Evolutionary conservation across 768 basidiomycete species (phyloP), one percentile per base, ranked within the genome.

Genomic region (Auricularia auricula-judae): DNA sequence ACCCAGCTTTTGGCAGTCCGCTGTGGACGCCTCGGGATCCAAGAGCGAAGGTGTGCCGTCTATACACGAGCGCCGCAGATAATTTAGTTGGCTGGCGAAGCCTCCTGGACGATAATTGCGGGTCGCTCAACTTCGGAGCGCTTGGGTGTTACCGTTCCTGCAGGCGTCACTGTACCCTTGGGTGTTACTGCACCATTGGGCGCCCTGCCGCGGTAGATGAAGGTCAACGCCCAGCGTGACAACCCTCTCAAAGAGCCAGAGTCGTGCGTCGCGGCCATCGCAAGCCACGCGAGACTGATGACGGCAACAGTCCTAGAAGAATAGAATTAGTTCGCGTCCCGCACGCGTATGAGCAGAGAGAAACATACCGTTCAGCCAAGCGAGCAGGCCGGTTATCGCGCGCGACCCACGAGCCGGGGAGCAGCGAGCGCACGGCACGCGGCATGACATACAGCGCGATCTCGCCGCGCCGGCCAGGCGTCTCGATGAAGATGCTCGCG

Each of bases 371-470:
- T 74, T 91, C 89, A 7, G 74, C 72, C 56, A 80, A 64, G 43
- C 73, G 76, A 7, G 78, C 74, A n/a, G 75, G 74, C 14, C 66
- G 69, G 42, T 76, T 77, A 2, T 79, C 75, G 60, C 77, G 80
- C 65, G 76, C 78, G 29, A 84, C 58, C 82, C 84, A 86, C 3
- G 69, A 70, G 65, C 82, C 75, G 1, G 88, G 81, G n/a, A 91
- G 71, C 62, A 78, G 83, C 0, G 89, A 79, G 54, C 86, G 77
- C 36, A 91, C 66, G 12, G 88, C 89, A 63, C 82, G 78, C 2
- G 90, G 89, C 3, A 91, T 75, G 62, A 91, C 89, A 69, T 91
- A 91, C 36, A 91, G 72, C 0, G 88, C 85, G 76, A 92, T 88
- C 74, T 92, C 90, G 3, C 88, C 88, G 62, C 90, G 76, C 67